Conservation (phyloP, 768 basidiomycete species). For the Mycena maculata region DNA sequence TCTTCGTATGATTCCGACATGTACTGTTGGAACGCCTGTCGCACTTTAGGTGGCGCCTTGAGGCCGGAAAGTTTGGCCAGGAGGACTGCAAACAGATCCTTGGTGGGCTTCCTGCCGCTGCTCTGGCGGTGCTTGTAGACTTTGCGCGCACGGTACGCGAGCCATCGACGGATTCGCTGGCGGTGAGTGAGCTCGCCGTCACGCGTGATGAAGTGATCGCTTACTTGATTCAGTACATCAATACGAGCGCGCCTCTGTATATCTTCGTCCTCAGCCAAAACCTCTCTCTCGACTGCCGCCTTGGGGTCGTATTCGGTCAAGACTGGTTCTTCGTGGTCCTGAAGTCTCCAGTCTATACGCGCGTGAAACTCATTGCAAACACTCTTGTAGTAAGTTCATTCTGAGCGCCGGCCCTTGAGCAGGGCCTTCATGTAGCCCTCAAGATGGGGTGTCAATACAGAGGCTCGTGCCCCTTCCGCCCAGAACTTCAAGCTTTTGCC, state of each 20-base stretch:
- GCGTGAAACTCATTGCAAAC: constrained; percentile 13
- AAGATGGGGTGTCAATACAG: background rate
- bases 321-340: background rate
- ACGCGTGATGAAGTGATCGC: too few species aligned
- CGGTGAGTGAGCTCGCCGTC: background rate
- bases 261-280: too few species aligned
- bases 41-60: background rate
- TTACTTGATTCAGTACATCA: too few species aligned
- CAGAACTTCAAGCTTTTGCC: background rate
- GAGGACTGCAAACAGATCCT: background rate
- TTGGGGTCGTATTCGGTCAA: too few species aligned
- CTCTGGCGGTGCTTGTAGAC: background rate
- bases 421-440: background rate
- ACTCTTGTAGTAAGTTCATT: background rate
- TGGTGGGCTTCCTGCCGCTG: background rate
- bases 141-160: background rate
- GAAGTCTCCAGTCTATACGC: background rate
- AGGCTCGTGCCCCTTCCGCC: background rate
- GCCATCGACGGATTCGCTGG: background rate
- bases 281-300: too few species aligned
- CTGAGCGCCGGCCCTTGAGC: background rate
- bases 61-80: background rate
- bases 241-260: too few species aligned
- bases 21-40: background rate
- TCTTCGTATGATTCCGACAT: background rate